Percentiles rank a stretch among this genome's conserved stretches.
These are phyloP conservation scores for Silene conica DNA, from an alignment of 148 eudicot genomes.

Conservation along the genomic window DNA sequence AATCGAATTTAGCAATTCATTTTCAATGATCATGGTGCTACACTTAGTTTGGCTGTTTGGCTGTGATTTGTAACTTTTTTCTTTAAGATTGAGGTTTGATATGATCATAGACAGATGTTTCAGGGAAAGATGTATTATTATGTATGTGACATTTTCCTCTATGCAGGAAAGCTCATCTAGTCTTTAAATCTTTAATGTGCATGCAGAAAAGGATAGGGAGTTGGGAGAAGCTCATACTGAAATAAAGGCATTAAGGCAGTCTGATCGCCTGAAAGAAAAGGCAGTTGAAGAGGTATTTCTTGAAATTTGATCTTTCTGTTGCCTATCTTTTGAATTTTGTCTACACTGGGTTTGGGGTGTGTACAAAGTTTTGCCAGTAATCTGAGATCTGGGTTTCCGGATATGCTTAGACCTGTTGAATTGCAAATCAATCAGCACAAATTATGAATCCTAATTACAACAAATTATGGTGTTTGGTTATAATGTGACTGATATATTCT, in stretches of 20 bases:
- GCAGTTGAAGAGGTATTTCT: conserved; percentile 89
- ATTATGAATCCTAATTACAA: no score
- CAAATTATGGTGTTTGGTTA: no score
- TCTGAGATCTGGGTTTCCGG: no score
- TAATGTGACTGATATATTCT: no score
- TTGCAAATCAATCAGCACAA: no score
- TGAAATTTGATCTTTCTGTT: background rate
- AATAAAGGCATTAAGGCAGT: conserved; percentile 71
- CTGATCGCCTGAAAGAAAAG: conserved; percentile 86
- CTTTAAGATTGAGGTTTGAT: background rate
- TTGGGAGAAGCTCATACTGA: conserved; percentile 81
- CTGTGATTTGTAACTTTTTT: background rate
- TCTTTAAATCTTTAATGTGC: conserved; percentile 13
- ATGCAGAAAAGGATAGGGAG: conserved; percentile 83
- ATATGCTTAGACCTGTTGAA: no score
- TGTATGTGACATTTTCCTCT: background rate
- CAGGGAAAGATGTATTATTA: background rate
- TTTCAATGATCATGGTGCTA: background rate
- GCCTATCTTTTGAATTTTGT: background rate
- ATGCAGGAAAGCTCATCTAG: conserved; percentile 12
- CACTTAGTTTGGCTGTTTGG: background rate
- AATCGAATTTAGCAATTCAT: background rate
- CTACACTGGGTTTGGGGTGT: background rate
- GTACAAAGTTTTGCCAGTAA: background rate
- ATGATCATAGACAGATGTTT: conserved; percentile 1